Percentiles rank a stretch among this genome's conserved stretches.
Conservation (phyloP, 805 yeast species). For the Spathaspora passalidarum region DNA sequence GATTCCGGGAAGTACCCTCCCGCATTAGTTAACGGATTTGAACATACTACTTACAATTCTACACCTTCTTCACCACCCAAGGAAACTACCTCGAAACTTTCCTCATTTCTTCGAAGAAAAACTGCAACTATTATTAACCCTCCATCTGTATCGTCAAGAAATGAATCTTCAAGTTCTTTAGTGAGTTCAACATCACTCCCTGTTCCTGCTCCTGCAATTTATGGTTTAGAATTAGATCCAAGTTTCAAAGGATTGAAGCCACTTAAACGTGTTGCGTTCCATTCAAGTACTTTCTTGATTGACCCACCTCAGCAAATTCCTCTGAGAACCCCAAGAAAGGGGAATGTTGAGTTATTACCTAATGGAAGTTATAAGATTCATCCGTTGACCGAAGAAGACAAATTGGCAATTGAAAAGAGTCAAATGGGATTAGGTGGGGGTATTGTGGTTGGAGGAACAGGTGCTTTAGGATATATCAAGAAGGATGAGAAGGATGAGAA, state of each 20-base stretch:
- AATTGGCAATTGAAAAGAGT: slow-evolving; percentile 36
- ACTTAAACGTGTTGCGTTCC: slow-evolving; percentile 41
- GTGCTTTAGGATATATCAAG: slow-evolving; percentile 50
- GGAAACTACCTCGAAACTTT: slow-evolving; percentile 15
- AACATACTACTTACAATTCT: slow-evolving; percentile 7
- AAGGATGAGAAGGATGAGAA: slow-evolving; percentile 6
- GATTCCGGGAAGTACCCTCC: slow-evolving; percentile 12
- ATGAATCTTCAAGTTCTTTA: slow-evolving; percentile 5
- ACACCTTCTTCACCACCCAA: background rate
- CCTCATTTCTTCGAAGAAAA: slow-evolving; percentile 29
- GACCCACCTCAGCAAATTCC: slow-evolving; percentile 87
- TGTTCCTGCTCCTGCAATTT: background rate
- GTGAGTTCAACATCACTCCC: slow-evolving; percentile 4
- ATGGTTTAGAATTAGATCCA: slow-evolving; percentile 13
- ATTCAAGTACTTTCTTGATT: slow-evolving; percentile 38
- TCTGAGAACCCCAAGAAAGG: slow-evolving; percentile 74
- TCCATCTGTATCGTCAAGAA: background rate
- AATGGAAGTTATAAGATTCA: slow-evolving; percentile 53
- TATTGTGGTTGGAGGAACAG: slow-evolving; percentile 77
- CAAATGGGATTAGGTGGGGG: slow-evolving; percentile 54
- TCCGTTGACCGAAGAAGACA: slow-evolving; percentile 55
- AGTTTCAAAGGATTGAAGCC: slow-evolving; percentile 32
- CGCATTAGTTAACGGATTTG: slow-evolving; percentile 17
- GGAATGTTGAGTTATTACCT: slow-evolving; percentile 61
- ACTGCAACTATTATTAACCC: slow-evolving; percentile 4